phyloP scores from a whole-genome alignment of 2,329 filamentous ascomycete genomes.

The Fusarium fujikuroi region DNA sequence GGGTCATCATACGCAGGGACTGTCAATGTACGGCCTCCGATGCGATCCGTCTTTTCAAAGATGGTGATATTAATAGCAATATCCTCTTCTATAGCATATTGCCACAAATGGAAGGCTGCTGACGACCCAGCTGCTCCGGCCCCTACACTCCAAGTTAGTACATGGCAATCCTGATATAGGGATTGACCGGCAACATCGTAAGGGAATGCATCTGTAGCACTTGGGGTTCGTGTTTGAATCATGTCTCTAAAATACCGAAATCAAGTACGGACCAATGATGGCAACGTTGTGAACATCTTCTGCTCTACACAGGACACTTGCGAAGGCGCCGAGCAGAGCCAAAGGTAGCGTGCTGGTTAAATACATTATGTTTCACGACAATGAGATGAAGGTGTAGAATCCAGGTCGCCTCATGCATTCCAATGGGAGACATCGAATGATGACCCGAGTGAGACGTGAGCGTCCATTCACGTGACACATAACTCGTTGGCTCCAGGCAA shows the following conservation, averaged over 20 bases:
- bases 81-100: slow-evolving; percentile 72
- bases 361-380: slow-evolving; percentile 28
- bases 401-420: background rate
- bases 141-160: slow-evolving; percentile 62
- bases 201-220: background rate
- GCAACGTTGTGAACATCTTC: slow-evolving; percentile 49
- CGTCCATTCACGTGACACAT: slow-evolving; percentile 11
- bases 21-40: slow-evolving; percentile 90
- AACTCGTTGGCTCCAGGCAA: background rate
- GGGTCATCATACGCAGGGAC: slow-evolving; percentile 79
- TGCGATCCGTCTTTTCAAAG: slow-evolving; percentile 80
- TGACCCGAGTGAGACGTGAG: background rate
- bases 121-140: slow-evolving; percentile 91
- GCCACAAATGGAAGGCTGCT: slow-evolving; percentile 81
- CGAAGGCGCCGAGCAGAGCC: slow-evolving; percentile 34
- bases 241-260: background rate
- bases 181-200: background rate
- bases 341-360: slow-evolving; percentile 20
- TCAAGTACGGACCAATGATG: slow-evolving; percentile 49
- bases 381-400: background rate
- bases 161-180: background rate
- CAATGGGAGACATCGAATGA: background rate
- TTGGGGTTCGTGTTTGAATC: background rate
- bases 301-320: slow-evolving; percentile 11
- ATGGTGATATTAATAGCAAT: slow-evolving; percentile 82